Conservation (phyloP, 2,329 filamentous ascomycete species). For the Cladophialophora bantiana region DNA sequence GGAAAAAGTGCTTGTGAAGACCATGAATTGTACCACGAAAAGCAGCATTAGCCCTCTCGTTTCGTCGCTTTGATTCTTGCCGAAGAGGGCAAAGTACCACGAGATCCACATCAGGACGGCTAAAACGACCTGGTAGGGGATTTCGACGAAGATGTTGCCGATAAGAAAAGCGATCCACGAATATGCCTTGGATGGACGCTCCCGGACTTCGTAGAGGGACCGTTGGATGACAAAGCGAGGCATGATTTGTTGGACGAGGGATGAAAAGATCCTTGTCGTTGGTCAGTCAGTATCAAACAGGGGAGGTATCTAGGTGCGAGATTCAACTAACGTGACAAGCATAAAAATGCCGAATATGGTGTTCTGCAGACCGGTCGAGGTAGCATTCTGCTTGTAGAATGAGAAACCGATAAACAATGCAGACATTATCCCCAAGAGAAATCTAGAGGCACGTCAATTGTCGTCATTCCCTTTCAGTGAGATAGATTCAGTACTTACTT, state of each 20-base stretch:
- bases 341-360: conserved; percentile 75
- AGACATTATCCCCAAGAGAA: conserved; percentile 61
- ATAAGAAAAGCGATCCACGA: conserved; percentile 75
- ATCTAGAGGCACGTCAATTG: conserved; percentile 67
- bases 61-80: conserved; percentile 63
- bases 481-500: conserved; percentile 62
- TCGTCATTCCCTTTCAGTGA: neutral
- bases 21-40: conserved; percentile 76
- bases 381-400: conserved; percentile 72
- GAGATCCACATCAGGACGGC: conserved; percentile 71
- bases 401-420: conserved; percentile 60
- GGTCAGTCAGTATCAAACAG: neutral
- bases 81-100: conserved; percentile 76
- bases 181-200: conserved; percentile 75
- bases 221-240: conserved; percentile 74
- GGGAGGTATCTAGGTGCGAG: neutral
- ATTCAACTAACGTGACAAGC: conserved; percentile 58
- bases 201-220: conserved; percentile 71
- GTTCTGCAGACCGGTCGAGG: conserved; percentile 72
- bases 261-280: conserved; percentile 60
- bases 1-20: conserved; percentile 74
- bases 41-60: conserved; percentile 55
- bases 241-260: conserved; percentile 52
- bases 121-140: conserved; percentile 72
- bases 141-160: conserved; percentile 71